Base-by-base conservation (phyloP, 495 filamentous ascomycete species). In the Filosporella fistucella region DNA sequence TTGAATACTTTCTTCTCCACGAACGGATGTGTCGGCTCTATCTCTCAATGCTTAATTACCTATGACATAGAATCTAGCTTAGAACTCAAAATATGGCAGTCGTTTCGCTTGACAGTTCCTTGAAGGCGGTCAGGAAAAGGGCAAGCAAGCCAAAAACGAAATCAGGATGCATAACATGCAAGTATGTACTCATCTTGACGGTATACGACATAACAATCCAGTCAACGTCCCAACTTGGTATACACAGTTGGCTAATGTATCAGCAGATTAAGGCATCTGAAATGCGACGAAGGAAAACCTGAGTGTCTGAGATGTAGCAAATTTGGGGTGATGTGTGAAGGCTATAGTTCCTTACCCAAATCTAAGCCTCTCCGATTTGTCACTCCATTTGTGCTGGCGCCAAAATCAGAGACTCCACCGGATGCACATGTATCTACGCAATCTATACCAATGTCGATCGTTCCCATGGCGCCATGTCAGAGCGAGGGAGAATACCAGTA, bases 401-500 rank as follows among this genome's bases (percentile, higher is more conserved):
- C n/a, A n/a, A 21, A 4, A 9, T 21, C 5, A 13, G 23, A 22
- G 17, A 4, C 18, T 14, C 5, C 35, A 5, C 35, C 18, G 17
- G 17, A 3, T 11, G 10, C 18, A 38, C 3, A 4, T 10, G 4
- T 16, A 20, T 21, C 14, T 6, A 38, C 10, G 17, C 5, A 7
- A 22, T 8, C 35, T 20, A 38, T 6, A 38, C 16, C 5, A 4
- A 38, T 16, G 18, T 38, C 14, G 16, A 16, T 38, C 5, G 35
- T 21, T 3, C 35, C 35, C 10, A 4, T 38, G n/a, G n/a, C n/a
- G n/a, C 5, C 32, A 12, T 6, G 18, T n/a, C 32, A 4, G n/a
- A 35, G 5, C 32, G 18, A 12, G 32, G 13, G 32, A 36, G 45
- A 53, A 9, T 45, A 36, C 11, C 39, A 37, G 7, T 57, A 57